phyloP scores from a whole-genome alignment of 164 flowering plant genomes.

The Amborella trichopoda region DNA sequence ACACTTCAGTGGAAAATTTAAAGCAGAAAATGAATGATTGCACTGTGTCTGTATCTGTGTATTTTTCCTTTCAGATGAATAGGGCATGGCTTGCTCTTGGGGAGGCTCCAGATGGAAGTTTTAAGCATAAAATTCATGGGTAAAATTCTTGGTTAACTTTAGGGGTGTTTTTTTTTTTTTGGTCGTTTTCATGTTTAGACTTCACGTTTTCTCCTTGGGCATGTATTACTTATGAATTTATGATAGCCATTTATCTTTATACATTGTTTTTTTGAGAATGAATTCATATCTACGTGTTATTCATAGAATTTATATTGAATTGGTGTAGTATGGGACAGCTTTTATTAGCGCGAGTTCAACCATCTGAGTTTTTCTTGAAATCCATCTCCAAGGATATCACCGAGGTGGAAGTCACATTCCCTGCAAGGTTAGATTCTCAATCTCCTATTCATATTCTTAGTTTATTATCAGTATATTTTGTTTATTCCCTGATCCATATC shows the following conservation, averaged over 20 bases:
- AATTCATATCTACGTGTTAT: slow-evolving; percentile 1
- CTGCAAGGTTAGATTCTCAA: slow-evolving; percentile 41
- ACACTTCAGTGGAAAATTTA: not conserved
- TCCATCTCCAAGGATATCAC: slow-evolving; percentile 78
- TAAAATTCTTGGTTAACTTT: slow-evolving; percentile 7
- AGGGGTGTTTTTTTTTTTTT: not conserved
- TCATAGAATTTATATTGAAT: not conserved
- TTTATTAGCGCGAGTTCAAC: slow-evolving; percentile 69
- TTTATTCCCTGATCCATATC: not conserved
- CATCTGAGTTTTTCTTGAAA: slow-evolving; percentile 78
- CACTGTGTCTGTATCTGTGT: not conserved
- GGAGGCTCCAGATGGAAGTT: slow-evolving; percentile 64
- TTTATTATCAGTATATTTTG: not conserved
- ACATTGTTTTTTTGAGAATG: no score
- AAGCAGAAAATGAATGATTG: not conserved
- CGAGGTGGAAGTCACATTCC: slow-evolving; percentile 49
- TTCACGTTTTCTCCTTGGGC: not conserved
- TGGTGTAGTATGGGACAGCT: slow-evolving; percentile 51
- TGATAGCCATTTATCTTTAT: no score
- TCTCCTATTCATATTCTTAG: not conserved
- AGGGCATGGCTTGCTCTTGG: slow-evolving; percentile 65
- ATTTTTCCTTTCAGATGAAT: slow-evolving; percentile 46
- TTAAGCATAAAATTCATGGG: slow-evolving; percentile 77
- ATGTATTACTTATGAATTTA: no score
- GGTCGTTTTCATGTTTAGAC: not conserved